Evolutionary conservation across 2,329 filamentous ascomycete genomes (phyloP), one percentile per base, ranked within the genome.

Genomic region (Macroventuria anomochaeta): DNA sequence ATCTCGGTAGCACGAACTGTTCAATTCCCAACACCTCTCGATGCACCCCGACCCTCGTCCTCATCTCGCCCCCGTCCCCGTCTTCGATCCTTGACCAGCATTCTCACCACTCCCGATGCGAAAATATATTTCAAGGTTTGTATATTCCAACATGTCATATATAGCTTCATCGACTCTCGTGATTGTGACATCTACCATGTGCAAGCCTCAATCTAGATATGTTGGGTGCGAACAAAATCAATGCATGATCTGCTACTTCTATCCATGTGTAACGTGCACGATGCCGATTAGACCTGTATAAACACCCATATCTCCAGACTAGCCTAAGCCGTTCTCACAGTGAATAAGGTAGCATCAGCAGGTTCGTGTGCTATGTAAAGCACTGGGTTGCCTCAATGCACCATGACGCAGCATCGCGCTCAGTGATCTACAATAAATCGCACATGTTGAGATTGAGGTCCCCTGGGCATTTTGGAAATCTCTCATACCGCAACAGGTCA

Each of bases 1-100:
- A 70, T 28, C 40, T 63, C 61, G 60, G 61, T 72, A 68, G 66
- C 61, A 67, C 65, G 55, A 70, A 66, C 57, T 50, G 57, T 61
- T 60, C 47, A 52, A 59, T 57, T 55, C 57, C 55, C 42, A 54
- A 40, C 53, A 54, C 52, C 44, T 53, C 39, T 52, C 58, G 58
- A 57, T 55, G 41, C 31, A 43, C 29, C 46, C 55, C 58, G 55
- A 57, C 40, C 53, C 46, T 40, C 55, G 48, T 53, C 55, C 51
- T 38, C 52, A 47, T 46, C 46, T 17, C 44, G 28, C 41, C 34
- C 44, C 44, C 52, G 52, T 25, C 34, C 26, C 31, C 37, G 42
- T 28, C 38, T 8, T 36, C 47, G 53, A 47, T 20, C 17, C 40
- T 23, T 44, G 3, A 42, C 23, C 34, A 33, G 39, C 28, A 34